These are phyloP conservation scores for Sporobolomyces roseus DNA, from an alignment of 768 basidiomycete species.

Conservation along the genomic window DNA sequence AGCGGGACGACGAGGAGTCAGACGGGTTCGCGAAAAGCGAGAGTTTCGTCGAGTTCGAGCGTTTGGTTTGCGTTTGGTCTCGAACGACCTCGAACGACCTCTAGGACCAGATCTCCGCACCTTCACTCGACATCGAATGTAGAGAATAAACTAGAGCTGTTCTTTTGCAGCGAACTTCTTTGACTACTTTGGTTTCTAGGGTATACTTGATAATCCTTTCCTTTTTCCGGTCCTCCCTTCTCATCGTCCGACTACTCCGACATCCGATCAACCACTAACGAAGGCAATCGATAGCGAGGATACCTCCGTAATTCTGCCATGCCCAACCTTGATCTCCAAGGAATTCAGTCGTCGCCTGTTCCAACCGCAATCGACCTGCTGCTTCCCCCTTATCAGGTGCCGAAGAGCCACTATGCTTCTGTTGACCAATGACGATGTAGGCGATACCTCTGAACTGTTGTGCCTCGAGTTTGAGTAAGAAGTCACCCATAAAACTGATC, in stretches of 20 bases:
- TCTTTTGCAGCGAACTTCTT: constrained; percentile 4
- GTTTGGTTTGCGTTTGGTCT: too few relatives aligned
- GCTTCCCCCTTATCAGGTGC: constrained; percentile 54
- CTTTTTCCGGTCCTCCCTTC: background rate
- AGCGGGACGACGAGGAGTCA: too few relatives aligned
- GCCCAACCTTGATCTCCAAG: constrained; percentile 38
- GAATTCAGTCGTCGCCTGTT: constrained; percentile 42
- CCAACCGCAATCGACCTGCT: constrained; percentile 36
- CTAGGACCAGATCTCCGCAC: too few relatives aligned
- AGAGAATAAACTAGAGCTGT: too few relatives aligned
- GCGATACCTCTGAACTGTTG: constrained; percentile 85
- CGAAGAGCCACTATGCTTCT: constrained; percentile 92
- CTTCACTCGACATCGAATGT: too few relatives aligned
- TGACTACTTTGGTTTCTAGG: background rate
- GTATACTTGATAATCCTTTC: background rate
- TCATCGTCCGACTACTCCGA: background rate
- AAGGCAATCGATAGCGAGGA: constrained; percentile 34
- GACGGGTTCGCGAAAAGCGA: too few relatives aligned
- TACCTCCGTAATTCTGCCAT: constrained; percentile 34
- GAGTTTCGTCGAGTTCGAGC: too few relatives aligned
- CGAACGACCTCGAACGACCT: too few relatives aligned
- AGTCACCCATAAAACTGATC: constrained; percentile 55
- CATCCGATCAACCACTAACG: background rate
- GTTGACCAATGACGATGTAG: constrained; percentile 87
- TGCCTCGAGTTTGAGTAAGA: constrained; percentile 58